Evolutionary conservation across 345 rosid species (phyloP).

Genomic region (Syzygium aromaticum): DNA sequence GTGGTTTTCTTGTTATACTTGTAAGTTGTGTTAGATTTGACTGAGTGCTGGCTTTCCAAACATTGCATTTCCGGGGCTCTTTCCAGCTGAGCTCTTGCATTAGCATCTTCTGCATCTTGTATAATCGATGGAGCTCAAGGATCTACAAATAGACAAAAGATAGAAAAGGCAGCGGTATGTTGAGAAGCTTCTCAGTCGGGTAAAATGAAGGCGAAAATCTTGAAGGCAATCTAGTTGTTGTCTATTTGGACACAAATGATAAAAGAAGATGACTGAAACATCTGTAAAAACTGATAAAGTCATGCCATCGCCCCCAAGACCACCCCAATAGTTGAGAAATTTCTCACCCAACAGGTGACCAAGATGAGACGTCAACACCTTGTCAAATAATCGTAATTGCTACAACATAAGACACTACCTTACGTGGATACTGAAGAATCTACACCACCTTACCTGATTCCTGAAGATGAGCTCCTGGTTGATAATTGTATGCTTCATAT

Average conservation of each 20-base stretch:
- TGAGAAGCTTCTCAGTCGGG: neutral
- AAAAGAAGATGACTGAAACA: neutral
- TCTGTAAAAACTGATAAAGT: neutral
- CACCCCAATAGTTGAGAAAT: neutral
- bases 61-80: slow-evolving; percentile 6
- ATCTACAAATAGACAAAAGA: slow-evolving; percentile 18
- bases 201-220: neutral
- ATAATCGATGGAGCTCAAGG: slow-evolving; percentile 34
- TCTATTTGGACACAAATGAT: neutral
- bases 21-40: neutral
- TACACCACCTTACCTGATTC: slow-evolving; percentile 24
- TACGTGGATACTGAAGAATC: neutral
- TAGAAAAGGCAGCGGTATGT: neutral
- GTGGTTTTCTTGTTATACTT: neutral
- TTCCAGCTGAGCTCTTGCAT: slow-evolving; percentile 19
- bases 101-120: slow-evolving; percentile 23
- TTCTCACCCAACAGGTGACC: neutral
- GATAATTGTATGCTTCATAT: slow-evolving; percentile 29
- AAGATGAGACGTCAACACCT: neutral
- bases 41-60: slow-evolving; percentile 13
- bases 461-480: slow-evolving; percentile 31
- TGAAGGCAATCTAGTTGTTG: neutral
- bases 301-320: neutral
- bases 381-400: neutral
- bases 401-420: neutral